Percentiles rank a stretch among this genome's conserved stretches.
These are phyloP conservation scores for Echinochloa phyllopogon DNA, from an alignment of 176 grass and related monocot species.

Conservation along the genomic window DNA sequence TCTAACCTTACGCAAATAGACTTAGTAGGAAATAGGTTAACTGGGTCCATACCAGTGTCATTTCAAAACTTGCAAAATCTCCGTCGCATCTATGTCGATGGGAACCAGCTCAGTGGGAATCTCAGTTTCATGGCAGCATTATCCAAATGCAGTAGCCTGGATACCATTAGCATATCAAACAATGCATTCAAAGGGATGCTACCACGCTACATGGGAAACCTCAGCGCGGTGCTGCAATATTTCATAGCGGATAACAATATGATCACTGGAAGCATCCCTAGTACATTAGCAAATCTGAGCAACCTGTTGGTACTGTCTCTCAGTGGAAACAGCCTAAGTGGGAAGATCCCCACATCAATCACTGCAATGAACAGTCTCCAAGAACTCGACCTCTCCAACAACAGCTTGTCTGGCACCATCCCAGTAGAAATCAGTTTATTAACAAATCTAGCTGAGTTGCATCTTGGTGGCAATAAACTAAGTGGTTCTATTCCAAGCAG, in stretches of 20 bases:
- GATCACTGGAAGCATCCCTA: conserved; percentile 43
- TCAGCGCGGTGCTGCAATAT: not conserved
- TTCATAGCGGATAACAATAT: conserved; percentile 29
- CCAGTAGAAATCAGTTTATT: conserved; percentile 38
- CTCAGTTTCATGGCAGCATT: conserved; percentile 41
- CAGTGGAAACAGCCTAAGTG: conserved; percentile 43
- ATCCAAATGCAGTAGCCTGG: conserved; percentile 35
- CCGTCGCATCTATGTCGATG: not conserved
- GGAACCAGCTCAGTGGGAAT: conserved; percentile 42
- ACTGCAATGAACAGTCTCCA: conserved; percentile 34
- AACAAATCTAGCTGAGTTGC: conserved; percentile 29
- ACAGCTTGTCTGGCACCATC: conserved; percentile 44
- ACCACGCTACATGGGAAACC: conserved; percentile 33
- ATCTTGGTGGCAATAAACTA: conserved; percentile 46
- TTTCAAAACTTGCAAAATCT: conserved; percentile 44
- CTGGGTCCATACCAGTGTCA: conserved; percentile 43
- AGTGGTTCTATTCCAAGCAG: conserved; percentile 38
- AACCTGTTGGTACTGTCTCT: conserved; percentile 35
- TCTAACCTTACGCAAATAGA: conserved; percentile 26
- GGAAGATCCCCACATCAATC: conserved; percentile 38
- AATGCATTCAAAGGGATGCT: conserved; percentile 30
- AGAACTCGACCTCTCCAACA: conserved; percentile 42
- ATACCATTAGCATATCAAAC: not conserved
- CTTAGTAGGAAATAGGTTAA: conserved; percentile 8
- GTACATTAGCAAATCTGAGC: conserved; percentile 38